Evolutionary conservation across 345 rosid genomes (phyloP).

Genomic region (Eutrema heterophyllum): DNA sequence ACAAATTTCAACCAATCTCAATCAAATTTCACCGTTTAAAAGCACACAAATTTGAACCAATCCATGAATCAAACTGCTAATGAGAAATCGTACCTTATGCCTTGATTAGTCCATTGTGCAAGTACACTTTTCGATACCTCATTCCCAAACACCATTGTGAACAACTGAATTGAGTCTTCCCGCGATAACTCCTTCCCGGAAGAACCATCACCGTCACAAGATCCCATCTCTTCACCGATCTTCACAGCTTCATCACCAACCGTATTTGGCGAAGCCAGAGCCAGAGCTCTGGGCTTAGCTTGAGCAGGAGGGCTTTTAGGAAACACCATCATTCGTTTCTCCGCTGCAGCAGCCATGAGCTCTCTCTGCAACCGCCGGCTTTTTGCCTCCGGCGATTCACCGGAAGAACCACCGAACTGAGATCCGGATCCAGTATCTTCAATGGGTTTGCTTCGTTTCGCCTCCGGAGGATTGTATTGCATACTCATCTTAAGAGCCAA

Average conservation of each 20-base stretch:
- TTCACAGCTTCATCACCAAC: slow-evolving; percentile 8
- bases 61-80: not conserved
- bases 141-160: slow-evolving; percentile 69
- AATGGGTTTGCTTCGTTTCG: slow-evolving; percentile 89
- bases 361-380: slow-evolving; percentile 70
- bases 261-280: slow-evolving; percentile 20
- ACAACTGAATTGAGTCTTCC: slow-evolving; percentile 64
- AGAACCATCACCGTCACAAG: slow-evolving; percentile 5
- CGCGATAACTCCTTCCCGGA: slow-evolving; percentile 28
- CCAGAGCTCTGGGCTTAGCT: slow-evolving; percentile 25
- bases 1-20: not conserved
- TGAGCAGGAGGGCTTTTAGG: slow-evolving; percentile 27
- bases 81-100: slow-evolving; percentile 58
- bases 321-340: slow-evolving; percentile 63
- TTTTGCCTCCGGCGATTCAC: slow-evolving; percentile 53
- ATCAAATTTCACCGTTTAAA: not conserved
- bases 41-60: not conserved
- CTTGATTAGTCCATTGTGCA: slow-evolving; percentile 96
- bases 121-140: slow-evolving; percentile 68
- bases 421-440: slow-evolving; percentile 43
- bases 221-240: slow-evolving; percentile 30
- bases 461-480: slow-evolving; percentile 87
- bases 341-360: slow-evolving; percentile 97
- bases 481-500: slow-evolving; percentile 91
- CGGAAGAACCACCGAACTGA: slow-evolving; percentile 6